Percentiles rank a stretch among this genome's conserved stretches.
Conservation (phyloP, 495 filamentous ascomycete genomes). For the Tricharina praecox region DNA sequence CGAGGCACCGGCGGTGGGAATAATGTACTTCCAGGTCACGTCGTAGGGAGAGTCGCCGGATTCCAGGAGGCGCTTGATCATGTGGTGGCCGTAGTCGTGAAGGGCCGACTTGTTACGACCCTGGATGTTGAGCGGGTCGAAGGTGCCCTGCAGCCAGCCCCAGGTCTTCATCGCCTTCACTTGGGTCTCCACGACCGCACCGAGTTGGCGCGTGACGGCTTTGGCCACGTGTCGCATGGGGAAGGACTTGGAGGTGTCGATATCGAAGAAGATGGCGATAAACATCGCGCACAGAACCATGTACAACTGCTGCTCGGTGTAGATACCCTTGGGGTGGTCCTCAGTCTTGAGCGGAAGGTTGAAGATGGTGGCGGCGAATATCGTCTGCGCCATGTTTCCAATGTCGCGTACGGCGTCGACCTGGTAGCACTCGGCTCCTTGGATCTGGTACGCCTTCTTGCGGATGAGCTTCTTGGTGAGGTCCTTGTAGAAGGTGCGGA, state of each 20-base stretch:
- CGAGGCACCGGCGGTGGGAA: conserved; percentile 42
- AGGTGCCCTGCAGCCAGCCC: conserved; percentile 32
- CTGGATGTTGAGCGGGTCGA: conserved; percentile 23
- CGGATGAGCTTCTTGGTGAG: conserved; percentile 47
- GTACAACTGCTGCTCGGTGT: conserved; percentile 66
- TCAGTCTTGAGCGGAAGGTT: conserved; percentile 56
- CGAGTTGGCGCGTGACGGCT: conserved; percentile 45
- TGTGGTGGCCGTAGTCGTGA: conserved; percentile 47
- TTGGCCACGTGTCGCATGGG: conserved; percentile 44
- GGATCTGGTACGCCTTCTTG: conserved; percentile 43
- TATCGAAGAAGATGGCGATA: conserved; percentile 33
- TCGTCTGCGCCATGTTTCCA: conserved; percentile 52
- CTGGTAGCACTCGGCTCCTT: conserved; percentile 36
- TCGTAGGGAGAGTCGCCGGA: conserved; percentile 46
- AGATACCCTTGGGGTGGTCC: conserved; percentile 49
- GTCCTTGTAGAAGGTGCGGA: conserved; percentile 46
- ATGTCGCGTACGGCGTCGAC: conserved; percentile 66
- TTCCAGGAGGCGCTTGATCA: conserved; percentile 54
- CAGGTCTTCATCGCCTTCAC: conserved; percentile 45
- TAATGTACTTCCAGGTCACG: conserved; percentile 55
- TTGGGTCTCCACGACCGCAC: conserved; percentile 41
- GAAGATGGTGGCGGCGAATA: conserved; percentile 57
- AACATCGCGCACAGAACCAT: conserved; percentile 55
- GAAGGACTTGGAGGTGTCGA: conserved; percentile 37
- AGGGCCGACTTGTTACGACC: conserved; percentile 37